Percentiles rank a stretch among this genome's conserved stretches.
phyloP scores from a whole-genome alignment of 495 filamentous ascomycete genomes.

The Penicillium ucsense region DNA sequence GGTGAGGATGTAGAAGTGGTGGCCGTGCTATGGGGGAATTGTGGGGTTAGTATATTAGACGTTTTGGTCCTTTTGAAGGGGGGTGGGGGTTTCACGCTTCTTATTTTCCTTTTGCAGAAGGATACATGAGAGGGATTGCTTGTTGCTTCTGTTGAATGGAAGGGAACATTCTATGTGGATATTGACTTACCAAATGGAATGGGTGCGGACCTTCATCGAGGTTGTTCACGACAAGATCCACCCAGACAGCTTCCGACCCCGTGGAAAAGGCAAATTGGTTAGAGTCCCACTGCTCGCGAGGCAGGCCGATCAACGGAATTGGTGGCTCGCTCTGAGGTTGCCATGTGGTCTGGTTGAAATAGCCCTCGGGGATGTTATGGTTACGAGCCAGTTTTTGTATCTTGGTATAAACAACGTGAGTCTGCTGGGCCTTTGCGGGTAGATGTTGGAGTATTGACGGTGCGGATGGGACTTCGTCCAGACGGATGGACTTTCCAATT shows the following conservation, averaged over 20 bases:
- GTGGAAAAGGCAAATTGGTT: conserved; percentile 31
- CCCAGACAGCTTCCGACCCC: conserved; percentile 20
- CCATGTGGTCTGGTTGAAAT: conserved; percentile 42
- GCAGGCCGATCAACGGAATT: conserved; percentile 19
- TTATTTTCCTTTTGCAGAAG: too few relatives aligned
- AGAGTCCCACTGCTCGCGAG: conserved; percentile 28
- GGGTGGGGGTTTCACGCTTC: too few relatives aligned
- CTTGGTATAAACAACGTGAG: conserved; percentile 41
- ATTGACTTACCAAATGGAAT: conserved; percentile 35
- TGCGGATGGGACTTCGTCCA: conserved; percentile 17
- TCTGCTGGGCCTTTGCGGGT: conserved; percentile 24
- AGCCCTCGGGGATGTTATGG: conserved; percentile 34
- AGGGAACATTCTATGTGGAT: background rate
- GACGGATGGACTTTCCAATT: conserved; percentile 11
- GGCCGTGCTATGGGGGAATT: conserved; percentile 53
- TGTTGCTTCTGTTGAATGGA: background rate
- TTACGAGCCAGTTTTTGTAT: conserved; percentile 30
- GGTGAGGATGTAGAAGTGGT: conserved; percentile 67
- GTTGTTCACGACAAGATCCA: conserved; percentile 45
- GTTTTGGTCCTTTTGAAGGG: too few relatives aligned
- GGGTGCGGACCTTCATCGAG: conserved; percentile 41
- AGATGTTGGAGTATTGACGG: conserved; percentile 12
- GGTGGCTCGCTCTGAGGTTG: conserved; percentile 23
- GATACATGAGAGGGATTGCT: conserved; percentile 20
- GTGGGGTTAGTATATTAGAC: too few relatives aligned